Percentiles rank a stretch among this genome's conserved stretches.
phyloP scores from a whole-genome alignment of 257 asterid species.

The Solanum pennellii region DNA sequence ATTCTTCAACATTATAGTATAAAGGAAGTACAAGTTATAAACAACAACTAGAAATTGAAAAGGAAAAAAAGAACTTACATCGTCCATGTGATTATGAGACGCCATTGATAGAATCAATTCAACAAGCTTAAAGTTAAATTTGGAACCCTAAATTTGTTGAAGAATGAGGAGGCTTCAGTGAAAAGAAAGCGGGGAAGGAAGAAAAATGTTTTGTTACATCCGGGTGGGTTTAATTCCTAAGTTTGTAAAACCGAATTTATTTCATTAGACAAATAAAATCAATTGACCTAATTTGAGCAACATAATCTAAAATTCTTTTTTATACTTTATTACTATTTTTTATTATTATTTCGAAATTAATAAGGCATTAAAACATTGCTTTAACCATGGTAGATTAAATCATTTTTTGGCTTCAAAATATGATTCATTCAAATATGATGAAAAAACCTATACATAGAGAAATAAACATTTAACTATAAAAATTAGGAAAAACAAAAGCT shows the following conservation, averaged over 20 bases:
- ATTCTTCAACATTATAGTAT: neutral
- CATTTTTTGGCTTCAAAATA: neutral
- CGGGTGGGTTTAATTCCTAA: neutral
- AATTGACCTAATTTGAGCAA: neutral
- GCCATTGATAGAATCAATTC: conserved; percentile 33
- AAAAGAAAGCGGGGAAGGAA: neutral
- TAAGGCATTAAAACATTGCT: neutral
- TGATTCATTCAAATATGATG: neutral
- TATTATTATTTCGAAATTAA: neutral
- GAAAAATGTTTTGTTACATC: neutral
- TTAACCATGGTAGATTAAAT: neutral
- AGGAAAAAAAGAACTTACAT: conserved; percentile 19
- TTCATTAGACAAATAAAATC: neutral
- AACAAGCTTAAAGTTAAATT: conserved; percentile 3
- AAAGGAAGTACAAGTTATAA: neutral
- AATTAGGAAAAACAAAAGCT: neutral
- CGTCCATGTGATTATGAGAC: conserved; percentile 46
- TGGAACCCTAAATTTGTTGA: conserved; percentile 10
- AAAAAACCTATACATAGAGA: neutral
- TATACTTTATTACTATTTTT: neutral
- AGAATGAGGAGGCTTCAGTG: neutral
- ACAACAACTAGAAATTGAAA: neutral
- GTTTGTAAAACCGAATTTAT: neutral
- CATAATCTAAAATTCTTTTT: neutral
- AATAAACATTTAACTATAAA: neutral